Conservation (phyloP, 208 protist species). For the Leishmania lainsoni region DNA sequence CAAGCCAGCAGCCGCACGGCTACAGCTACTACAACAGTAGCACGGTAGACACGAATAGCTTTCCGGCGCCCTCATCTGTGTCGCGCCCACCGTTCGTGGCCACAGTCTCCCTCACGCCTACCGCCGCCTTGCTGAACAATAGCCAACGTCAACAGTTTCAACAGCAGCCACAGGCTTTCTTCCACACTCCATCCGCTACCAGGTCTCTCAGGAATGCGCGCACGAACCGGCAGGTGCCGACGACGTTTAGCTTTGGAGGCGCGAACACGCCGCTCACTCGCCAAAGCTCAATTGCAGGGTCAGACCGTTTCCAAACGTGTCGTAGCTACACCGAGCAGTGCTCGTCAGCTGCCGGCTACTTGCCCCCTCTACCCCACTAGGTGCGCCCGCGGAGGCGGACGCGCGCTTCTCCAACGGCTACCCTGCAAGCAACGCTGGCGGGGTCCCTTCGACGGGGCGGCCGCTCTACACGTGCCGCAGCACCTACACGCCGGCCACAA, state of each 20-base stretch:
- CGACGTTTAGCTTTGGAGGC: not conserved
- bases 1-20: conserved; percentile 23
- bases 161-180: not conserved
- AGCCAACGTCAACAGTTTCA: not conserved
- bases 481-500: not conserved
- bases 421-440: not conserved
- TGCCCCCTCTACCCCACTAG: not conserved
- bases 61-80: not conserved
- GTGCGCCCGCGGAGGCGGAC: not conserved
- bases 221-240: conserved; percentile 14
- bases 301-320: conserved; percentile 28
- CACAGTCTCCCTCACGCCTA: not conserved
- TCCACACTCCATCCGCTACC: not conserved
- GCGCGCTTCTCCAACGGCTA: conserved; percentile 1
- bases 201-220: conserved; percentile 18
- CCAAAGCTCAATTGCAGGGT: conserved; percentile 14
- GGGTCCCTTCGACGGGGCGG: not conserved
- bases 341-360: not conserved
- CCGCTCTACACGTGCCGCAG: conserved; percentile 12
- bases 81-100: conserved; percentile 1
- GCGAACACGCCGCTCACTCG: conserved; percentile 12
- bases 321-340: conserved; percentile 7
- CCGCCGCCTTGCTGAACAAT: not conserved
- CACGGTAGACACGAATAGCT: not conserved
- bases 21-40: conserved; percentile 35